phyloP scores from a whole-genome alignment of 2,329 filamentous ascomycete genomes.

The Fusarium subglutinans region DNA sequence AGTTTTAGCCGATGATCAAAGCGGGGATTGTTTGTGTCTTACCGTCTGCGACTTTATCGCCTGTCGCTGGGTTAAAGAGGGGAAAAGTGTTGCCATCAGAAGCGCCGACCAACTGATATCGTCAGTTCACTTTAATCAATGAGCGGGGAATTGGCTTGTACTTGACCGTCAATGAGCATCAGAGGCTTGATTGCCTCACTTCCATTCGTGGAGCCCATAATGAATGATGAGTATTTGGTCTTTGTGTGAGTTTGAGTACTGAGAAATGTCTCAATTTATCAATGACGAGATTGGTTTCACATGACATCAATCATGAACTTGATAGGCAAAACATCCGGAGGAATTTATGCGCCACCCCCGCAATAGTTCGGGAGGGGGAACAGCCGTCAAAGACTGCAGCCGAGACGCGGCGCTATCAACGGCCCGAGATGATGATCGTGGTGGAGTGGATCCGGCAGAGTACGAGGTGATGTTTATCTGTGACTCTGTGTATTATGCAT shows the following conservation, averaged over 20 bases:
- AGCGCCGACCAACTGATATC: constrained; percentile 21
- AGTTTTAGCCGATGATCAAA: neutral
- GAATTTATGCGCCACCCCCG: neutral
- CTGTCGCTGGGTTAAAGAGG: constrained; percentile 32
- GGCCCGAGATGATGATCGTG: neutral
- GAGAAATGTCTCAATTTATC: neutral
- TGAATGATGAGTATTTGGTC: neutral
- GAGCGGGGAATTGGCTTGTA: neutral
- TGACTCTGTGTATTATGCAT: neutral
- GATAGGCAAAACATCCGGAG: neutral
- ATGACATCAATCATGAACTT: constrained; percentile 1
- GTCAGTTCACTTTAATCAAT: neutral
- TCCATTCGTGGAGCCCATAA: neutral
- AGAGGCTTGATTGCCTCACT: neutral
- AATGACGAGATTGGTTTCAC: neutral
- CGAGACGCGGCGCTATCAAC: neutral
- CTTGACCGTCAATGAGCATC: constrained; percentile 32
- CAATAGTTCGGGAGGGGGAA: neutral
- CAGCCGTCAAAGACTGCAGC: neutral
- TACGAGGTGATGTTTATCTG: neutral
- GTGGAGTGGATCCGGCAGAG: neutral
- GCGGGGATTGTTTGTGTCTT: neutral
- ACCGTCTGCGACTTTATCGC: constrained; percentile 28
- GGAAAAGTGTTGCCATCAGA: constrained; percentile 31
- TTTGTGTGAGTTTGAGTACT: too few species aligned